Evolutionary conservation across 345 rosid species (phyloP), one percentile per base, ranked within the genome.

Genomic region (Turnera subulata): DNA sequence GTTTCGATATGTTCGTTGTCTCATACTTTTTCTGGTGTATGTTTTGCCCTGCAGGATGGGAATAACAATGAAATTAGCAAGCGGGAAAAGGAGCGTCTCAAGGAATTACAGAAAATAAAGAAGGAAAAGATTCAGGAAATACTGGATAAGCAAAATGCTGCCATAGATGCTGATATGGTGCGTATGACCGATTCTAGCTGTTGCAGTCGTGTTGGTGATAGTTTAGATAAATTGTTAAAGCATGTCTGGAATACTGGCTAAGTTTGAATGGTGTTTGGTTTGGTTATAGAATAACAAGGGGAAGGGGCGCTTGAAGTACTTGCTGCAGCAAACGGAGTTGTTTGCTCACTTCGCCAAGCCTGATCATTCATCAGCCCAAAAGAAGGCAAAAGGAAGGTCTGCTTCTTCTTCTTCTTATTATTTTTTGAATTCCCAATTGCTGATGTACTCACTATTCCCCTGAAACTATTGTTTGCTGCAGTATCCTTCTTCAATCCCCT

Each of bases 341-440:
- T 89, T 93, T 81, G 92, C 97, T 55, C 97, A 93, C 62, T 93
- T 89, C 84, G 95, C 97, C 11, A 93, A 93, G 81, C 83, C 82
- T 21, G 93, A 81, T 62, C 84, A 76, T 19, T 84, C 97, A 15
- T 53, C 96, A 57, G 63, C 89, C 0, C 88, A 76, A 68, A 93
- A 80, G 73, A 84, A 81, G 76, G 67, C 56, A 4, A 93, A 85
- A 72, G 99, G 99, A 75, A 93, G 94, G 99, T 93, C 72, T 16
- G 11, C 12, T 14, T 58, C 5, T 16, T 42, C 35, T 8, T 29
- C 35, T 3, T 4, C 35, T 29, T n/a, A n/a, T n/a, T n/a, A n/a
- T n/a, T n/a, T n/a, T n/a, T n/a, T n/a, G n/a, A n/a, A n/a, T n/a
- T n/a, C n/a, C n/a, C n/a, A n/a, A n/a, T n/a, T n/a, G n/a, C n/a